These are phyloP conservation scores for Raphanus raphanistrum DNA, from an alignment of 345 rosid species.

Conservation along the genomic window DNA sequence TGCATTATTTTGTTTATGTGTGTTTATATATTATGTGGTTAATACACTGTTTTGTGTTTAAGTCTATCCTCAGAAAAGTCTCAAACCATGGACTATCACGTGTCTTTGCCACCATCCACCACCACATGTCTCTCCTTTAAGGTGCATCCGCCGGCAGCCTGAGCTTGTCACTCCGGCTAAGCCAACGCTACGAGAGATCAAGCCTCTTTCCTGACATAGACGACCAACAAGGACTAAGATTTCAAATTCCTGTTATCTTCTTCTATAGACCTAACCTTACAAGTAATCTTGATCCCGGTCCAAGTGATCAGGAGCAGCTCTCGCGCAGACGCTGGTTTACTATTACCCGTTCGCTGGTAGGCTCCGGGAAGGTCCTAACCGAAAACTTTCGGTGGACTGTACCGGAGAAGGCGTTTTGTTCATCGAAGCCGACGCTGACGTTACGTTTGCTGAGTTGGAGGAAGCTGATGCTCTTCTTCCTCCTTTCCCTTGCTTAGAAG, in stretches of 20 bases:
- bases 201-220: constrained; percentile 47
- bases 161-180: constrained; percentile 40
- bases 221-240: constrained; percentile 44
- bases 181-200: constrained; percentile 42
- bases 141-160: constrained; percentile 34
- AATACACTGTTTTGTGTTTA: background rate
- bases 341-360: constrained; percentile 63
- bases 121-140: constrained; percentile 31
- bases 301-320: constrained; percentile 44
- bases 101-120: constrained; percentile 1
- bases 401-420: constrained; percentile 52
- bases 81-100: constrained; percentile 24
- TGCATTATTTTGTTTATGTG: background rate
- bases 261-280: constrained; percentile 29
- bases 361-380: constrained; percentile 44
- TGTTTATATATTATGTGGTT: constrained; percentile 14
- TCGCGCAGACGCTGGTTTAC: constrained; percentile 43
- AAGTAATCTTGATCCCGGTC: constrained; percentile 47
- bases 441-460: constrained; percentile 42
- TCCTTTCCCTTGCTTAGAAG: constrained; percentile 54
- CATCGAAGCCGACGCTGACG: constrained; percentile 57
- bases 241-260: constrained; percentile 33
- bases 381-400: constrained; percentile 61
- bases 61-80: constrained; percentile 14
- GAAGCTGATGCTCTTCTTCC: constrained; percentile 50